Evolutionary conservation across 345 rosid genomes (phyloP).

Genomic region (Angophora floribunda): DNA sequence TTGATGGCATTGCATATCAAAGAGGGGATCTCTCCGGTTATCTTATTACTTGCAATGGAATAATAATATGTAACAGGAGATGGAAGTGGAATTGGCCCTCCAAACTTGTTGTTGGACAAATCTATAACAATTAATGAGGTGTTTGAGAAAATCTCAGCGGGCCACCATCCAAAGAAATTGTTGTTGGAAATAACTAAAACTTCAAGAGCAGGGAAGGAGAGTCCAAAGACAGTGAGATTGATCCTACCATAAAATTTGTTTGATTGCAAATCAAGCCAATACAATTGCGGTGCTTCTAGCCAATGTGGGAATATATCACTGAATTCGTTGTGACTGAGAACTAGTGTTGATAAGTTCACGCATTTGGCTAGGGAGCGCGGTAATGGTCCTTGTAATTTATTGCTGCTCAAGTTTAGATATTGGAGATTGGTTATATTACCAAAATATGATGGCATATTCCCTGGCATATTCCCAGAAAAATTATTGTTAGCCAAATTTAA

Average conservation of each 20-base stretch:
- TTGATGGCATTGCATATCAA: neutral
- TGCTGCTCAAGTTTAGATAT: neutral
- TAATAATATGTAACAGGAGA: neutral
- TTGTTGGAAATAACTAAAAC: neutral
- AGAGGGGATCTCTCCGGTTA: neutral
- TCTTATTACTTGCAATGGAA: neutral
- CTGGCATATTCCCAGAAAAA: neutral
- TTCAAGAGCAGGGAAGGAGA: neutral
- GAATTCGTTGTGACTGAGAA: neutral
- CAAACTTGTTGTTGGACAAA: neutral
- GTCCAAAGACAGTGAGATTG: neutral
- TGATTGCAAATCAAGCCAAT: neutral
- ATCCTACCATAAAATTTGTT: neutral
- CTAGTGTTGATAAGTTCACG: neutral
- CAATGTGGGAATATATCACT: neutral
- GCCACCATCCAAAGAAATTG: neutral
- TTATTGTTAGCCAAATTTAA: neutral
- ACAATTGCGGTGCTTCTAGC: fast-evolving
- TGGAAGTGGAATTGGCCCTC: neutral
- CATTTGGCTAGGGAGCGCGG: neutral
- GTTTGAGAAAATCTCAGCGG: neutral
- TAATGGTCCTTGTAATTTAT: neutral
- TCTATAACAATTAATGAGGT: neutral
- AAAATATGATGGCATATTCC: too few relatives aligned
- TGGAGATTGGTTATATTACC: neutral